Base-by-base conservation (phyloP, 75 land plant genomes). In the Picea sitchensis region DNA sequence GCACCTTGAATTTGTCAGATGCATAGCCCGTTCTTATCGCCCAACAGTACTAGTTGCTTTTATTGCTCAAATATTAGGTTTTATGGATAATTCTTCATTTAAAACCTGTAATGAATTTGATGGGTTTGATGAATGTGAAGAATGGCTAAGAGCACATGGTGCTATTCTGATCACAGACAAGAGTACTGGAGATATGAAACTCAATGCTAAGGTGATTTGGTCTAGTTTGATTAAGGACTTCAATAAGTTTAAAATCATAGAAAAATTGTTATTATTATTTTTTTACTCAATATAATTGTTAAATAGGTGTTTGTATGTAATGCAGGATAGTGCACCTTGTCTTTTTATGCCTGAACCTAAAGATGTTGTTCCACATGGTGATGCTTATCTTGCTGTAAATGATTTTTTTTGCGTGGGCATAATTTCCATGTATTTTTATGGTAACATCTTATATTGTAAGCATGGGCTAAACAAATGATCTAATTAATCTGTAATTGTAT, bases 341-440 rank as follows among this genome's bases (percentile, higher is more conserved):
- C 88, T 97, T 8, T 95, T 82, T 82, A 93, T 95, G 94, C 99
- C 99, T 0, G 99, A 97, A 58, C 99, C 95, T n/a, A 26, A 26
- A 26, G 26, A 26, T 26, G 26, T 26, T 26, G 26, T 26, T 26
- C 26, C 26, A 26, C 26, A 97, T 89, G 99, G 99, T 34, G 99
- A 97, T 83, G 86, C 94, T 9, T 91, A 78, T 80, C 98, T 97
- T 72, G 99, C 95, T 23, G 92, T 97, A 61, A 93, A 97, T 80
- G 98, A 97, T 73, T 97, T 97, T 76, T 72, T 97, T 62, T 26
- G 81, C 98, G 0, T 87, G 96, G 65, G 75, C 79, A 64, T 80
- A 51, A 74, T 23, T 74, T 74, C 26, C 7, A 18, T 68, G 4
- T 34, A 67, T 18, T 31, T 31, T 34, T 8, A 30, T 17, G 4